Percentiles rank a stretch among this genome's conserved stretches.
These are phyloP conservation scores for Leptoxyphium fumago DNA, from an alignment of 2,329 filamentous ascomycete genomes.

Conservation along the genomic window DNA sequence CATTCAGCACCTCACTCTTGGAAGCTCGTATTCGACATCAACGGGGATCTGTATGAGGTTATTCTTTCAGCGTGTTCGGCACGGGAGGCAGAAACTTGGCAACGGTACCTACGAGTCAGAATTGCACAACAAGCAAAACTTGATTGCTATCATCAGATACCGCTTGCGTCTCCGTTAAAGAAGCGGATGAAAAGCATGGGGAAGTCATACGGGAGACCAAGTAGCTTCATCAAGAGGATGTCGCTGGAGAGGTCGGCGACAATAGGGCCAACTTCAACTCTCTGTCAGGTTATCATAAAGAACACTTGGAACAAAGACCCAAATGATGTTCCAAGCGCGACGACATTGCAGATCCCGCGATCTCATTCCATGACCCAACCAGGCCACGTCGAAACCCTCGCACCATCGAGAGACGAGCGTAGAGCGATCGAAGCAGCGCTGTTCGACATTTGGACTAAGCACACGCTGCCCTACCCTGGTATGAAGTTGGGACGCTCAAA, in stretches of 20 bases:
- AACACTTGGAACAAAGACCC: slow-evolving; percentile 52
- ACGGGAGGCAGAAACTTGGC: slow-evolving; percentile 70
- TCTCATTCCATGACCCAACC: slow-evolving; percentile 68
- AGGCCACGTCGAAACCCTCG: slow-evolving; percentile 53
- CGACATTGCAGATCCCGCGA: slow-evolving; percentile 48
- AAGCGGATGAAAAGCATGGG: slow-evolving; percentile 62
- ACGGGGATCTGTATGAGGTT: slow-evolving; percentile 65
- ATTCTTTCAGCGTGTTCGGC: slow-evolving; percentile 75
- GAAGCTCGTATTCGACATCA: slow-evolving; percentile 75
- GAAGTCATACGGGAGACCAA: slow-evolving; percentile 57
- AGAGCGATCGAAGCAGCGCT: slow-evolving; percentile 61
- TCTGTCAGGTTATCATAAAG: slow-evolving; percentile 70
- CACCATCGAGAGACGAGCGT: slow-evolving; percentile 60
- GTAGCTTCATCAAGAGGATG: slow-evolving; percentile 48
- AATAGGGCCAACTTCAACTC: slow-evolving; percentile 49
- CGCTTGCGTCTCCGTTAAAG: slow-evolving; percentile 48
- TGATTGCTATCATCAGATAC: slow-evolving; percentile 32
- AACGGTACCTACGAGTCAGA: slow-evolving; percentile 44
- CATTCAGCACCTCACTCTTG: slow-evolving; percentile 76
- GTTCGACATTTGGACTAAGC: slow-evolving; percentile 70
- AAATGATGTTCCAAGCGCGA: slow-evolving; percentile 33
- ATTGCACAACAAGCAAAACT: slow-evolving; percentile 37
- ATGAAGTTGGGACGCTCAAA: slow-evolving; percentile 56
- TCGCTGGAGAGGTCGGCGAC: slow-evolving; percentile 71
- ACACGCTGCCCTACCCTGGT: slow-evolving; percentile 67